These are phyloP conservation scores for Calocera cornea DNA, from an alignment of 768 basidiomycete species.

Conservation along the genomic window DNA sequence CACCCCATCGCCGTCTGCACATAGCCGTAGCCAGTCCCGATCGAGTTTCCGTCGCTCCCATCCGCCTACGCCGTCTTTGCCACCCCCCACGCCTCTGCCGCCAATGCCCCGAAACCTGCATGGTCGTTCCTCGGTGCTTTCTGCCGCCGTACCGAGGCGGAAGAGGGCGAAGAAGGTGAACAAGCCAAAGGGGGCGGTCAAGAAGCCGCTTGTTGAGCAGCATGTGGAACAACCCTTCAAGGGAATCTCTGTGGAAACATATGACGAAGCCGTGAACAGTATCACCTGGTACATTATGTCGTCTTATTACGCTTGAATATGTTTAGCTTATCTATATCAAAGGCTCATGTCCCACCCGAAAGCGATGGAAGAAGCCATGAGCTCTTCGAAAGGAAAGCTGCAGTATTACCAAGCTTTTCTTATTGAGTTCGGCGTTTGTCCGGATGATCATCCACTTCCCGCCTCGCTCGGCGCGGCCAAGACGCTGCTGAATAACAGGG, in stretches of 20 bases:
- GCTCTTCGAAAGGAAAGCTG: not conserved
- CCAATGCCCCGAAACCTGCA: not conserved
- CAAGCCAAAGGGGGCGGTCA: not conserved
- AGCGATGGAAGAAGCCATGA: not conserved
- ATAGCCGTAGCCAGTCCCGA: not conserved
- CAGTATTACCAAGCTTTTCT: not conserved
- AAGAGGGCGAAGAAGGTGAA: not conserved
- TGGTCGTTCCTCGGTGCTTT: not conserved
- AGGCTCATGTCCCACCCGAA: slow-evolving; percentile 3
- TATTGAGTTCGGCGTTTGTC: not conserved
- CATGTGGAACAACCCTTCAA: not conserved
- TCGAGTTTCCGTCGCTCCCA: not conserved
- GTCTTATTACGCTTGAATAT: not conserved
- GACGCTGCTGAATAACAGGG: not conserved
- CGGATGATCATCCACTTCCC: not conserved
- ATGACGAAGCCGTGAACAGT: slow-evolving; percentile 4
- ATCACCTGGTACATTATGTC: slow-evolving; percentile 4
- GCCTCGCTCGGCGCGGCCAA: not conserved
- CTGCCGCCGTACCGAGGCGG: not conserved
- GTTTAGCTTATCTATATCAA: slow-evolving; percentile 4
- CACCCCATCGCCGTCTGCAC: not conserved
- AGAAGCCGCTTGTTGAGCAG: not conserved
- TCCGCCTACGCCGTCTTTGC: not conserved
- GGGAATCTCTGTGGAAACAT: not conserved
- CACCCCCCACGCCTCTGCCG: not conserved